Evolutionary conservation across 371 early-diverging fungal species (phyloP).

Genomic region (Mucor sp.): DNA sequence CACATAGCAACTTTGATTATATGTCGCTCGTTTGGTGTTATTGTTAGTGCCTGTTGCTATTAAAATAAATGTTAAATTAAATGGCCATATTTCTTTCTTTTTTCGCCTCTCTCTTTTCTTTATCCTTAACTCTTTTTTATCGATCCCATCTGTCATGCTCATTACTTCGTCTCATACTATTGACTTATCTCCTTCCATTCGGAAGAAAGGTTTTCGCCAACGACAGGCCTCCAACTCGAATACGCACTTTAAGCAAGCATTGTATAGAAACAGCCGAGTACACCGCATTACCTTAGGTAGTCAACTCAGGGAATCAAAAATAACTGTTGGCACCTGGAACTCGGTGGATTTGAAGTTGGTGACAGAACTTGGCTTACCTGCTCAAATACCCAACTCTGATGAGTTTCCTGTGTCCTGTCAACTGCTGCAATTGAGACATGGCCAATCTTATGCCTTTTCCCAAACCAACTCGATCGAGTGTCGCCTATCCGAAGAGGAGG

Average conservation of each 20-base stretch:
- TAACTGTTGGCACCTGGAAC: background rate
- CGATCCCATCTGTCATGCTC: background rate
- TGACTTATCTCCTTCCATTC: background rate
- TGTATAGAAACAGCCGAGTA: background rate
- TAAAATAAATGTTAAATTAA: background rate
- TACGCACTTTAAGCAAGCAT: background rate
- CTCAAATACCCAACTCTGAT: background rate
- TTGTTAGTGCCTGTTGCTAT: background rate
- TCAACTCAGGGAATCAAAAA: background rate
- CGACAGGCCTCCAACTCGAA: background rate
- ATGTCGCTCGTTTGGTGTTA: background rate
- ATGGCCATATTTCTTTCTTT: background rate
- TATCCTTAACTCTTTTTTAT: too few species aligned
- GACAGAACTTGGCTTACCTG: slow-evolving; percentile 4
- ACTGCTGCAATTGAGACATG: background rate
- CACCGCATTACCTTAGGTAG: background rate
- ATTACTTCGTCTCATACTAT: background rate
- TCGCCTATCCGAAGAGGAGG: background rate
- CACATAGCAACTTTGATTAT: too few species aligned
- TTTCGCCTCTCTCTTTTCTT: background rate
- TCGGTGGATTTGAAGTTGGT: background rate
- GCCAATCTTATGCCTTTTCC: background rate
- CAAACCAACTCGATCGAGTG: background rate
- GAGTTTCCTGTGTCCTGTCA: slow-evolving; percentile 1
- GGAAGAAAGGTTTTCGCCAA: background rate